Evolutionary conservation across 495 filamentous ascomycete species (phyloP), one percentile per base, ranked within the genome.

Genomic region (Eremomyces bilateralis): DNA sequence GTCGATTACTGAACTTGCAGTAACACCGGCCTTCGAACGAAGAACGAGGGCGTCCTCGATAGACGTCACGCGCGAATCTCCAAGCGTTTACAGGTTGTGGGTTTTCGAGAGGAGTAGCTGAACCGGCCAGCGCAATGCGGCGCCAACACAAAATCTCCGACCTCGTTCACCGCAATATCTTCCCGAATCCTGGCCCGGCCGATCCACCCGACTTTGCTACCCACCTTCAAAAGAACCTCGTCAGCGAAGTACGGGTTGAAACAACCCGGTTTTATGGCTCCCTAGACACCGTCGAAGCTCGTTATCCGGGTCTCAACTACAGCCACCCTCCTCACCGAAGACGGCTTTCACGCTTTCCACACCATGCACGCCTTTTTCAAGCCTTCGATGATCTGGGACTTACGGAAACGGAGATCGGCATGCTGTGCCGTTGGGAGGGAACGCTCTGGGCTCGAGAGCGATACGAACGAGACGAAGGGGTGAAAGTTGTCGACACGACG

Each of bases 291-390:
- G 67, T 77, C 31, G 82, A 91, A 61, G 80, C 81, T 29, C 80
- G 83, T 43, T 91, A 93, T 43, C 83, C 83, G 0, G 83, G 83
- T 19, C 63, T 93, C 29, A 81, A 93, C 59, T 93, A 93, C 57
- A 71, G 71, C 24, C 62, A 78, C 49, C 60, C 59, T 3, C 76
- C 73, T 13, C 83, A 93, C 59, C 80, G 82, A 44, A 73, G 80
- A 60, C 71, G 82, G 32, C 69, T 93, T 4, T 61, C 73, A 43
- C 76, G 80, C 27, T 91, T 76, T 58, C 64, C 63, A 1, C 81
- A 75, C 68, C 83, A 93, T 52, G 70, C 70, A 37, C 64, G 67
- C 43, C 64, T 93, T 1, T 91, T 93, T 55, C 67, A 69, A 22
- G 76, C 73, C 24, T 90, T 93, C 43, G 80, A 93, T 45, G 61